Base-by-base conservation (phyloP, 768 basidiomycete species). In the Mycena pura region DNA sequence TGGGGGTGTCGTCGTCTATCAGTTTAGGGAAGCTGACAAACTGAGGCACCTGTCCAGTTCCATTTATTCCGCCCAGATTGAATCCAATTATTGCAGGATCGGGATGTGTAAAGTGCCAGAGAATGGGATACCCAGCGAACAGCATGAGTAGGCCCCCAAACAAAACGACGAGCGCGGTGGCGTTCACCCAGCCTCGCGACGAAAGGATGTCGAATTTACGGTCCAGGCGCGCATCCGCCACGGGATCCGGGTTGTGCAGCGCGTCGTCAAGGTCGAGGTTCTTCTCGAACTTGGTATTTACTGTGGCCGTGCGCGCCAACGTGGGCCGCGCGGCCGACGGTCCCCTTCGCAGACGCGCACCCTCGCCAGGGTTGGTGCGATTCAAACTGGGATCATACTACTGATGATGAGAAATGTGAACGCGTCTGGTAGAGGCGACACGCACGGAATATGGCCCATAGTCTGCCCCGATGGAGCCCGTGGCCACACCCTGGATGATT, bases 31-130 rank as follows among this genome's bases (percentile, higher is more conserved):
- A 73, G 56, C 85, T 83, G 5, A 87, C 81, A 2, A 96, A 83
- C 50, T 78, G 73, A 1, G 96, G 94, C 29, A 98, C 88, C 75
- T 98, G 96, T 2, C 96, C 96, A 0, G 90, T 82, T 15, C 77
- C 84, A 68, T 99, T 99, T 66, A 93, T 88, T 4, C 91, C 91
- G 19, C 95, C 96, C n/a, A 96, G 80, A 72, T 96, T 96, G 76
- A 87, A 95, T 10, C 91, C 91, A 31, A 76, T 56, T 15, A 77
- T 71, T 53, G 67, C 32, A 13, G 71, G 59, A 17, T 70, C 57
- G 10, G 70, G 72, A 57, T 75, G 76, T 32, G 76, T 76, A 62
- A 75, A 86, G 64, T 84, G 84, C 49, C 82, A 77, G 59, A 94
- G 85, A 70, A 97, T 87, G 13, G 96, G 96, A 69, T 92, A 97